Evolutionary conservation across 768 basidiomycete species (phyloP).

Genomic region (Hebeloma cylindrosporum): DNA sequence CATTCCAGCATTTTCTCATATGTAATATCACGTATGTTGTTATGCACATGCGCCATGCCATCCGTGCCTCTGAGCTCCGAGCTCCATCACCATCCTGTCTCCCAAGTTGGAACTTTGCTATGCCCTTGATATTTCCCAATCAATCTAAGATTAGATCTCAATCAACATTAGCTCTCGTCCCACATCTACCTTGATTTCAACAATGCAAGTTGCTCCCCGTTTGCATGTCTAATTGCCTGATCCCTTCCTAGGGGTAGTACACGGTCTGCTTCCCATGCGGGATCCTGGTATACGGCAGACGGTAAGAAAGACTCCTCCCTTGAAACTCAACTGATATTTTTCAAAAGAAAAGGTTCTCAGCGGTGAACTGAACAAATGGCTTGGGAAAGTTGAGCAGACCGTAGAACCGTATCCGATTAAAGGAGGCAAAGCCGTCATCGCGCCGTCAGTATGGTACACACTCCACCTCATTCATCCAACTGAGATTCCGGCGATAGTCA

Average conservation of each 20-base stretch:
- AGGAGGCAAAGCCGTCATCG: constrained; percentile 85
- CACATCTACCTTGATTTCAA: background rate
- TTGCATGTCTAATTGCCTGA: background rate
- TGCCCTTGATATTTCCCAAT: too few species aligned
- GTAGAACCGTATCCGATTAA: constrained; percentile 60
- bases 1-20: constrained; percentile 38
- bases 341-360: constrained; percentile 58
- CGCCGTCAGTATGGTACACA: constrained; percentile 65
- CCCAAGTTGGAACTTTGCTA: constrained; percentile 1
- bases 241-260: constrained; percentile 14
- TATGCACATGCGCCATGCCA: constrained; percentile 49
- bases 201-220: constrained; percentile 20
- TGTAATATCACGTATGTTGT: constrained; percentile 58
- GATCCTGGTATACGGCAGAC: constrained; percentile 83
- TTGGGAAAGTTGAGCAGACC: constrained; percentile 49
- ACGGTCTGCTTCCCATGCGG: constrained; percentile 78
- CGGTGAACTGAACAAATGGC: constrained; percentile 61
- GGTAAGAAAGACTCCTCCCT: constrained; percentile 39
- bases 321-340: constrained; percentile 9
- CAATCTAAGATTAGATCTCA: too few species aligned
- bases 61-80: constrained; percentile 17
- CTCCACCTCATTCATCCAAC: background rate
- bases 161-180: background rate
- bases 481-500: constrained; percentile 53
- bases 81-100: constrained; percentile 7